Base-by-base conservation (phyloP, 768 basidiomycete species). In the Pulveroboletus frians region DNA sequence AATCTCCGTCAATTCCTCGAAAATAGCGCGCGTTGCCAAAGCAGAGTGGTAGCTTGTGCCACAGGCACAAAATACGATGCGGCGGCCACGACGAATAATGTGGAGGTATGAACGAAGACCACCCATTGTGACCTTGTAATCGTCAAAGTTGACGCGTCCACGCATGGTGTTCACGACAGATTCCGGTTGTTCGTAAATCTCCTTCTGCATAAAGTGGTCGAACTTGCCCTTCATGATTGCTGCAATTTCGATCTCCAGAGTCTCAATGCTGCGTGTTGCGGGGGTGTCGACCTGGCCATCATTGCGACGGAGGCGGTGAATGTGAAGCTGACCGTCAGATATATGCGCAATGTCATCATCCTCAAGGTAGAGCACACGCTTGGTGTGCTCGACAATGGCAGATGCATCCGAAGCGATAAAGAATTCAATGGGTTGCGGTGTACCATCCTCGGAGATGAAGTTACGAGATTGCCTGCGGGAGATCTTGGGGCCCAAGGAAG, bases 151-250 rank as follows among this genome's bases (percentile, higher is more conserved):
- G 76, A 99, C 89, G 59, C 96, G 92, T 52, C 96, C 96, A 80
- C 96, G 89, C 96, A 99, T 99, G 43, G 96, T 99, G 80, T 99
- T 99, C 72, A 98, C 92, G 54, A 98, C 96, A 23, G 92, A 95
- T 65, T 99, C 96, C 43, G 96, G 95, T 69, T 98, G 95, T 66
- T 97, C 91, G 76, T 92, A 97, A 60, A 97, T 97, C 71, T 99
- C 96, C 76, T 99, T 99, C 69, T 98, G 95, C 96, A 99, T 99
- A 75, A 99, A 99, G 66, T 95, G 94, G 66, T 92, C 92, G 68
- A 98, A 99, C 71, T 93, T 92, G 66, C 96, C 96, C 79, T 99
- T 99, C 96, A 98, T 98, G 74, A 99, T 98, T 58, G 95, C 96
- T n/a, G 95, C 95, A 39, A 99, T 82, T 71, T 99, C 96, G 56